Evolutionary conservation across 176 grass and related monocot species (phyloP), one percentile per base, ranked within the genome.

Genomic region (Lolium perenne): DNA sequence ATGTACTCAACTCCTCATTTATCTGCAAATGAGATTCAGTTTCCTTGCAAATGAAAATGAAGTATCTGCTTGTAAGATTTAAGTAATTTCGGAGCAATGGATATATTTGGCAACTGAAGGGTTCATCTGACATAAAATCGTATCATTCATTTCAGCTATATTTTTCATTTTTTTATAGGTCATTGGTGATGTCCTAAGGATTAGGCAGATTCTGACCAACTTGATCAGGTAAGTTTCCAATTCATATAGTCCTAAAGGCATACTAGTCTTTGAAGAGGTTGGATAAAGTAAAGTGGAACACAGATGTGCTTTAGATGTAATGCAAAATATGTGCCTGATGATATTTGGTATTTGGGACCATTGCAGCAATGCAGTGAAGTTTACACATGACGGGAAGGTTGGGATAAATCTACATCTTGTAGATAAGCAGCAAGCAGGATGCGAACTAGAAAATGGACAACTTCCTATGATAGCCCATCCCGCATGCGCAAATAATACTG

Each of bases 171-270:
- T 83, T 78, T 77, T 86, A 74, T 84, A 98, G 95, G 95, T 98
- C 67, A 90, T 89, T 81, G 89, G 95, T 41, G 95, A 98, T 84
- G 95, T 98, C 48, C 87, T 98, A 84, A 95, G 95, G 82, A 95
- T 98, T 82, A 93, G 95, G 21, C 95, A 98, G 87, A 93, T 98
- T 85, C 73, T 98, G 64, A 98, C 95, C 18, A 98, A 98, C 78
- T 90, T 98, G 85, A 90, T 95, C 80, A 93, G 93, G 95, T 95
- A 86, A 88, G 82, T 12, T 54, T 82, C 65, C 47, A 64, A 79
- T 59, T 80, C 20, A 26, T 87, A 29, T 32, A 83, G 83, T 91
- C 25, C 26, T 57, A 84, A 43, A 75, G 41, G 60, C 60, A 68
- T 51, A 70, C 22, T 49, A 80, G 17, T 64, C 43, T 54, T 62